phyloP scores from a whole-genome alignment of 2,329 filamentous ascomycete genomes.

The Fusarium redolens region DNA sequence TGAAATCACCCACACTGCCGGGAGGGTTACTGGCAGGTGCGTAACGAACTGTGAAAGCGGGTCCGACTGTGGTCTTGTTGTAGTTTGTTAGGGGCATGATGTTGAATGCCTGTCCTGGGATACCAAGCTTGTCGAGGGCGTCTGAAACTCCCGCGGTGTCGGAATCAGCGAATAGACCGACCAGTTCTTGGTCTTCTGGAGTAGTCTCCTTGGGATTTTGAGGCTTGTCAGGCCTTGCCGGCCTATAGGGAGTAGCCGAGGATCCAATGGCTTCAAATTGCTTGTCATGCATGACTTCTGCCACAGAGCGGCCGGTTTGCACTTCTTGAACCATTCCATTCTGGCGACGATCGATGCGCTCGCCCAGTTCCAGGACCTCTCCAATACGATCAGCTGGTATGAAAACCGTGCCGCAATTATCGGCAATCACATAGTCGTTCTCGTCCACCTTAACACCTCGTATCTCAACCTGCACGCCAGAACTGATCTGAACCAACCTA shows the following conservation, averaged over 20 bases:
- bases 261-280: not conserved
- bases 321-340: not conserved
- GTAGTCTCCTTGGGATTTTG: not conserved
- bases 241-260: not conserved
- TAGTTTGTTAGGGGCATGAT: constrained; percentile 10
- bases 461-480: not conserved
- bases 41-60: constrained; percentile 4
- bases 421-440: not conserved
- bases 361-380: not conserved
- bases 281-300: not conserved
- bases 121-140: constrained; percentile 3
- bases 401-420: not conserved
- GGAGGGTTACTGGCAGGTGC: not conserved
- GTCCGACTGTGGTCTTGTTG: not conserved
- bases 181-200: not conserved
- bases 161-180: not conserved
- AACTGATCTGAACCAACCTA: not conserved
- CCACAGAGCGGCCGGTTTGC: not conserved
- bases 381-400: not conserved
- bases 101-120: not conserved
- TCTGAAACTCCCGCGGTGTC: constrained; percentile 3
- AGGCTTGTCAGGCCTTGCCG: not conserved
- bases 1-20: not conserved
- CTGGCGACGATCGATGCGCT: not conserved
- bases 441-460: not conserved